A percentile compares a stretch with the other conserved stretches of the same genome.
Evolutionary conservation across 2,329 filamentous ascomycete species (phyloP).

Genomic region (Fusarium sp.): DNA sequence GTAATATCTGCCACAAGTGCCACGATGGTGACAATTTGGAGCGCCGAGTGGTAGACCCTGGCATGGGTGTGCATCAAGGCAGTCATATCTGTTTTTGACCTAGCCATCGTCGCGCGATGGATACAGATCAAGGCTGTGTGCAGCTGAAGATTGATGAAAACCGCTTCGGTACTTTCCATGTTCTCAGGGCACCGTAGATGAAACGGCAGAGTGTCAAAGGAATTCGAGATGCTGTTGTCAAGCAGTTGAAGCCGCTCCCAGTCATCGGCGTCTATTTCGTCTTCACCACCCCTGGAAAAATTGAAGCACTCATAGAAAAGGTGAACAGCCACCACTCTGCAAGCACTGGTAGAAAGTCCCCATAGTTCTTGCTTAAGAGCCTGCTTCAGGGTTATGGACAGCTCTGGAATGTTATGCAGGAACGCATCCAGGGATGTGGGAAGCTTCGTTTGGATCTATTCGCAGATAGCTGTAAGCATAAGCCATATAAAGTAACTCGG

Average conservation of each 20-base stretch:
- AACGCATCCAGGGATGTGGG: conserved; percentile 30
- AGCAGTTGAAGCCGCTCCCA: conserved; percentile 31
- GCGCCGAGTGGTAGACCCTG: conserved; percentile 21
- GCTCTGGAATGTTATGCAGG: conserved; percentile 50
- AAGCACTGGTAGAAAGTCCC: conserved; percentile 39
- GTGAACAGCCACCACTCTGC: conserved; percentile 37
- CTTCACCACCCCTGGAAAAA: conserved; percentile 33
- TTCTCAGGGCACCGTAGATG: conserved; percentile 36
- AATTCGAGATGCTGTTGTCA: conserved; percentile 24
- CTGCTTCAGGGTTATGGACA: conserved; percentile 32
- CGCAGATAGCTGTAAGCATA: fast-evolving
- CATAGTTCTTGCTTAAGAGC: conserved; percentile 37
- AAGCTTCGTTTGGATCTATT: conserved; percentile 25
- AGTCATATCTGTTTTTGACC: conserved; percentile 28
- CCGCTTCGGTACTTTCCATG: conserved; percentile 27
- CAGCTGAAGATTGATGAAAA: conserved; percentile 36
- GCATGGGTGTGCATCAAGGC: conserved; percentile 18
- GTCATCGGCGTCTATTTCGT: conserved; percentile 24
- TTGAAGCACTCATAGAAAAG: conserved; percentile 42
- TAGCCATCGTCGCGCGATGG: conserved; percentile 15
- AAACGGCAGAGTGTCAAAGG: conserved; percentile 24
- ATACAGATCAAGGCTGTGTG: conserved; percentile 38
- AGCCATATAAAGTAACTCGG: fast-evolving
- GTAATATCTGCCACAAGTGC: conserved; percentile 31
- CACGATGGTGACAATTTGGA: conserved; percentile 38